phyloP scores from a whole-genome alignment of 768 basidiomycete species.

The Pisolithus orientalis region DNA sequence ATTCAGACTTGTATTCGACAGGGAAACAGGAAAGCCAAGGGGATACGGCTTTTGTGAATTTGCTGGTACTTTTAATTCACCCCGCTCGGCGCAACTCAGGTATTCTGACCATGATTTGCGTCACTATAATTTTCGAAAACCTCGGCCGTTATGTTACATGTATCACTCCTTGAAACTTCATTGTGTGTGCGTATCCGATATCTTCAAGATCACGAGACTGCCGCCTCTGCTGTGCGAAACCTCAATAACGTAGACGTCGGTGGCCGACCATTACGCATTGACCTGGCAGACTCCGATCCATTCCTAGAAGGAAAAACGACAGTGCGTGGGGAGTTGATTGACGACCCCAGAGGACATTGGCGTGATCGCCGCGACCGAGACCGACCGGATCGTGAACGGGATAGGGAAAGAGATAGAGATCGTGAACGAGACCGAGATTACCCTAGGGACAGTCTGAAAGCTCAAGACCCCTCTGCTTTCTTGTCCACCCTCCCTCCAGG shows the following conservation, averaged over 20 bases:
- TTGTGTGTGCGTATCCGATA: not conserved
- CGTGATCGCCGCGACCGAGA: slow-evolving; percentile 46
- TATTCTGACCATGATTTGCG: slow-evolving; percentile 29
- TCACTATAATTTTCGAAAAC: not conserved
- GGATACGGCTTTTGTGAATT: slow-evolving; percentile 95
- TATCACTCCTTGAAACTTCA: slow-evolving; percentile 11
- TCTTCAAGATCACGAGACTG: slow-evolving; percentile 85
- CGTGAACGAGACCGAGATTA: slow-evolving; percentile 41
- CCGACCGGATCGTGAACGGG: slow-evolving; percentile 32
- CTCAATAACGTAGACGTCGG: slow-evolving; percentile 90
- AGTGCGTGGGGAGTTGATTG: slow-evolving; percentile 73
- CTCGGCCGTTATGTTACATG: not conserved
- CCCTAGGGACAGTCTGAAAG: slow-evolving; percentile 20
- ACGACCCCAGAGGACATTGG: slow-evolving; percentile 36
- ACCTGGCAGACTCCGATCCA: slow-evolving; percentile 89
- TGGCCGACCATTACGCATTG: slow-evolving; percentile 89
- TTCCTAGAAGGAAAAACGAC: slow-evolving; percentile 89
- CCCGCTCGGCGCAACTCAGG: slow-evolving; percentile 26
- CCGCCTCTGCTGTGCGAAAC: slow-evolving; percentile 91
- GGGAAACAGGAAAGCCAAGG: slow-evolving; percentile 91
- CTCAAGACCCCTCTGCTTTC: slow-evolving; percentile 45
- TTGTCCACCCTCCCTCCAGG: slow-evolving; percentile 71
- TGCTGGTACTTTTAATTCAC: slow-evolving; percentile 58
- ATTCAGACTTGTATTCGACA: slow-evolving; percentile 76
- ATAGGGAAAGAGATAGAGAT: slow-evolving; percentile 48